These are phyloP conservation scores for Termitomyces sp. DNA, from an alignment of 768 basidiomycete genomes.

Conservation along the genomic window DNA sequence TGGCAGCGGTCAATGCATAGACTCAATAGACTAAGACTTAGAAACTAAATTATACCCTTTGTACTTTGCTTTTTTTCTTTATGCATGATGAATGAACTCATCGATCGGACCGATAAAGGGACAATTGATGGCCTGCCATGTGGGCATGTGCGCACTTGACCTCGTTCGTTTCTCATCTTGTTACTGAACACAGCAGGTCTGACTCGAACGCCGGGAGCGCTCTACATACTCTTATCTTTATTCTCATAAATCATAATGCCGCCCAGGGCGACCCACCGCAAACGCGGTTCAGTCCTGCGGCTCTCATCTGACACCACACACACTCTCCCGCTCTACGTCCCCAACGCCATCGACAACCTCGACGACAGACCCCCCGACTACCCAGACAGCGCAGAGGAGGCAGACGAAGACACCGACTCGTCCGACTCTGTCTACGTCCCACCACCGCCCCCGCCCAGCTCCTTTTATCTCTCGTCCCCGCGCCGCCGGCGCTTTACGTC, in stretches of 20 bases:
- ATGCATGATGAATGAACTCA: too few species aligned
- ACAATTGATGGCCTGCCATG: constrained; percentile 16
- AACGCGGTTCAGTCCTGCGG: constrained; percentile 53
- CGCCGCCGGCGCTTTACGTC: constrained; percentile 29
- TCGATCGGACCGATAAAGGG: neutral
- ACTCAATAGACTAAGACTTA: too few species aligned
- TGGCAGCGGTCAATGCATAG: constrained; percentile 10
- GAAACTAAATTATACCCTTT: neutral
- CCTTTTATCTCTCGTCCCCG: constrained; percentile 32
- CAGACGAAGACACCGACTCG: constrained; percentile 72
- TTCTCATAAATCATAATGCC: too few species aligned
- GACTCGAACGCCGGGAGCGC: too few species aligned
- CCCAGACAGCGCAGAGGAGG: constrained; percentile 75
- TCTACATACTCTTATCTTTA: too few species aligned
- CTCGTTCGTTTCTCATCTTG: neutral
- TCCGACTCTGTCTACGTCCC: constrained; percentile 36
- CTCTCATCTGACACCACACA: constrained; percentile 67
- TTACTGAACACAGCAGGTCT: too few species aligned
- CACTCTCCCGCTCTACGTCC: constrained; percentile 60
- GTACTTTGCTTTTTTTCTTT: neutral
- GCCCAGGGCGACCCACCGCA: constrained; percentile 39
- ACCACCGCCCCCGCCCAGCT: constrained; percentile 28
- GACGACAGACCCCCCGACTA: constrained; percentile 73
- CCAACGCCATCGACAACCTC: constrained; percentile 46
- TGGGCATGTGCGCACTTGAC: constrained; percentile 24